These are phyloP conservation scores for Arthrinium phaeospermum DNA, from an alignment of 2,329 filamentous ascomycete genomes.

Conservation along the genomic window DNA sequence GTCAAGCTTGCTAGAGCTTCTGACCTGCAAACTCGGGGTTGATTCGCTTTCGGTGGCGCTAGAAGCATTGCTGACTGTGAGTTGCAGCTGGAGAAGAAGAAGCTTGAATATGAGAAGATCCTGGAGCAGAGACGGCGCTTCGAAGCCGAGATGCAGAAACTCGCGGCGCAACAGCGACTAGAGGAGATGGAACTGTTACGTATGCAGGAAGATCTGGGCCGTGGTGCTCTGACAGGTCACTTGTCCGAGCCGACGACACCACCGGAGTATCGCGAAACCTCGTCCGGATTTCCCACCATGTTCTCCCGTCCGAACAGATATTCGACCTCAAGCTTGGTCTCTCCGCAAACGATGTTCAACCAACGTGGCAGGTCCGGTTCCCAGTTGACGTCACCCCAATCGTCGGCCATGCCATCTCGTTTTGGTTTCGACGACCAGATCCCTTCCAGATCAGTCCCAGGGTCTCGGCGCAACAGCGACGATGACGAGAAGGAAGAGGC, in stretches of 20 bases:
- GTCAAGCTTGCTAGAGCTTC: conserved; percentile 18
- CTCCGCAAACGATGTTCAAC: conserved; percentile 76
- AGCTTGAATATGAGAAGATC: conserved; percentile 88
- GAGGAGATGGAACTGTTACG: conserved; percentile 85
- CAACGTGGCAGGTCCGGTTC: conserved; percentile 79
- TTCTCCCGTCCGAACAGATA: conserved; percentile 87
- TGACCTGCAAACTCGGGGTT: not conserved
- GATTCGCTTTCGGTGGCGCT: conserved; percentile 9
- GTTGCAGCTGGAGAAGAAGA: conserved; percentile 87
- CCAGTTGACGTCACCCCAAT: conserved; percentile 78
- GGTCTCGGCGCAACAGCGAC: conserved; percentile 88
- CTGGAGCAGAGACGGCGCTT: conserved; percentile 88
- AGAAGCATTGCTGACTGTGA: conserved; percentile 43
- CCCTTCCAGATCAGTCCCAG: conserved; percentile 84
- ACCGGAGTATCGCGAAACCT: conserved; percentile 83
- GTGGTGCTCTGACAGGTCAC: conserved; percentile 66
- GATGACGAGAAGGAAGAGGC: conserved; percentile 85
- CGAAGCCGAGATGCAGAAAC: conserved; percentile 88
- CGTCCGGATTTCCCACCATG: conserved; percentile 74
- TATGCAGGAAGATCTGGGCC: conserved; percentile 75
- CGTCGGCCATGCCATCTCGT: conserved; percentile 46
- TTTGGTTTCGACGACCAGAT: conserved; percentile 68
- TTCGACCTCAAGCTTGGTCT: conserved; percentile 86
- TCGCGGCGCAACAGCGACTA: conserved; percentile 82
- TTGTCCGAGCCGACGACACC: conserved; percentile 96